Evolutionary conservation across 192 early-diverging fungal genomes (phyloP).

Genomic region (Mortierella alpina): DNA sequence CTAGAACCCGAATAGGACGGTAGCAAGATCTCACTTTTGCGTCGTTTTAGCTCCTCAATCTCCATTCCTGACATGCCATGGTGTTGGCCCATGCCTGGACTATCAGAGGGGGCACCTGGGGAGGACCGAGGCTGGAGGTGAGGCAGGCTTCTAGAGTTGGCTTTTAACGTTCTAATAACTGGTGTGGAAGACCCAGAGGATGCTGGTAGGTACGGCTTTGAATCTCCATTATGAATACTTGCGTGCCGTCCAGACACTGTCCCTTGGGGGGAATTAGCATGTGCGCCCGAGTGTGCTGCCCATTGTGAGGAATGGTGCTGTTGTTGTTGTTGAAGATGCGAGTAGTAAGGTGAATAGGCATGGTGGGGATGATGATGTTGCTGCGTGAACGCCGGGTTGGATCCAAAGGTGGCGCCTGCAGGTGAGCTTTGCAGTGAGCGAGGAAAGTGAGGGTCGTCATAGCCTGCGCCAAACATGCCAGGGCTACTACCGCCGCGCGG

Average conservation of each 20-base stretch:
- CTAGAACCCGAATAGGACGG: constrained; percentile 20
- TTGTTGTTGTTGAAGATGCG: constrained; percentile 4
- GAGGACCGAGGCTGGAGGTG: constrained; percentile 39
- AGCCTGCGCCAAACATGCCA: constrained; percentile 25
- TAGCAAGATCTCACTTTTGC: constrained; percentile 37
- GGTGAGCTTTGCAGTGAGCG: constrained; percentile 17
- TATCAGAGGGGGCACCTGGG: constrained; percentile 1
- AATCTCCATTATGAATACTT: constrained; percentile 6
- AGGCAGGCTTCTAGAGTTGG: constrained; percentile 41
- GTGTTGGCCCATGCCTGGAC: constrained; percentile 16
- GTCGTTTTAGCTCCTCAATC: constrained; percentile 38
- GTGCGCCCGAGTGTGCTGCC: constrained; percentile 17
- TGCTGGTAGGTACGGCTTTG: constrained; percentile 7
- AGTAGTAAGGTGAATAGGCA: no score
- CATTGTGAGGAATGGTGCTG: constrained; percentile 17
- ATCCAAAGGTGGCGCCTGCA: neutral
- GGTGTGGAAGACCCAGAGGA: neutral
- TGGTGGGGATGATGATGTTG: constrained; percentile 5
- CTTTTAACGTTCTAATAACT: constrained; percentile 27
- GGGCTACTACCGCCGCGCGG: constrained; percentile 44
- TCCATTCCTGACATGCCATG: constrained; percentile 32
- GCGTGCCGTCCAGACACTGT: neutral
- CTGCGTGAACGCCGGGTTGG: constrained; percentile 7
- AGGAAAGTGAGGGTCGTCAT: constrained; percentile 16
- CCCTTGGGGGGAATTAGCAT: neutral